phyloP scores from a whole-genome alignment of 257 asterid genomes.

The Ehretia macrophylla region DNA sequence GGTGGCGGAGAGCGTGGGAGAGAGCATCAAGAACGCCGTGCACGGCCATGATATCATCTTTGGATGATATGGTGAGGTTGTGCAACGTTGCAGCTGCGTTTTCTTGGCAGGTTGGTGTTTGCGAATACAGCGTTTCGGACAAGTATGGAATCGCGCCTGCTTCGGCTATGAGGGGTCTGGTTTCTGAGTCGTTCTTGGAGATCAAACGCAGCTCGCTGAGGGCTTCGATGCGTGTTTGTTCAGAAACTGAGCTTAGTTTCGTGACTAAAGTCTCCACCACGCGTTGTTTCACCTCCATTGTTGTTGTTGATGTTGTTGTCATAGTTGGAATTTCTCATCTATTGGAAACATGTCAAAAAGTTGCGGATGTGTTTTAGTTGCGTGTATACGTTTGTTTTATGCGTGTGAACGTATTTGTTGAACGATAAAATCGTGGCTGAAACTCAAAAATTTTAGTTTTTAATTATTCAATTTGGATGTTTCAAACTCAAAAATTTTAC shows the following conservation, averaged over 20 bases:
- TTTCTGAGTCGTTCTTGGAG: constrained; percentile 68
- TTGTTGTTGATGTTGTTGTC: background rate
- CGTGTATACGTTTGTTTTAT: too few species aligned
- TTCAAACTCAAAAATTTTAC: too few species aligned
- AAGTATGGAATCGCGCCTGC: constrained; percentile 68
- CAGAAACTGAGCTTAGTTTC: constrained; percentile 85
- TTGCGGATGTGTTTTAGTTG: background rate
- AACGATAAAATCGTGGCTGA: too few species aligned
- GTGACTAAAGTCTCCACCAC: constrained; percentile 53
- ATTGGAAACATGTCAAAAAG: background rate
- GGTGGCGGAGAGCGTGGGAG: constrained; percentile 89
- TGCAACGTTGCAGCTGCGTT: constrained; percentile 87
- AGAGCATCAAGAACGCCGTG: constrained; percentile 85
- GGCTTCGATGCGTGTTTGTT: constrained; percentile 69
- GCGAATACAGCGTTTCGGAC: constrained; percentile 80
- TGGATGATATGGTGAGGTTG: constrained; percentile 76
- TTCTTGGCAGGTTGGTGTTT: constrained; percentile 52
- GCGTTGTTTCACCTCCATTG: constrained; percentile 72
- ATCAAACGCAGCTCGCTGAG: constrained; percentile 79
- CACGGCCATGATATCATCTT: constrained; percentile 65
- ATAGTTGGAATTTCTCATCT: background rate
- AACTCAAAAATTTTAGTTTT: too few species aligned
- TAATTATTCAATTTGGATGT: too few species aligned
- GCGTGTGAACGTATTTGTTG: too few species aligned
- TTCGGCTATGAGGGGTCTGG: constrained; percentile 68